Evolutionary conservation across 306 rosid genomes (phyloP).

Genomic region (Lablab purpureus): DNA sequence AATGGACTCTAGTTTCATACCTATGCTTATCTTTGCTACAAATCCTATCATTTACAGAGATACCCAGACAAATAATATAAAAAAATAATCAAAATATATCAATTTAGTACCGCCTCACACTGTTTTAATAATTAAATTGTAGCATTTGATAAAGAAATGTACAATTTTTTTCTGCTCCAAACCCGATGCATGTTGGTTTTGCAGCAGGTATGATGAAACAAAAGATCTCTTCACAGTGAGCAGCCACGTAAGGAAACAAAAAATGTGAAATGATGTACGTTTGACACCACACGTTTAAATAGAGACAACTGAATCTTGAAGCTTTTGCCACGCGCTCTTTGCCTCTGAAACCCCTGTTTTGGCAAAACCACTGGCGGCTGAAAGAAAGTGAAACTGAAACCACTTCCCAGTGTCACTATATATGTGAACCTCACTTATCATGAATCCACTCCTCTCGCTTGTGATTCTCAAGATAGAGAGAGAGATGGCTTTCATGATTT

Average conservation of each 20-base stretch:
- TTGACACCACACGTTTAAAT: conserved; percentile 17
- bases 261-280: conserved; percentile 14
- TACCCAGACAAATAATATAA: neutral
- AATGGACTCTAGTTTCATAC: neutral
- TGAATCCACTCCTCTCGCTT: neutral
- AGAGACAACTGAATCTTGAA: conserved; percentile 14
- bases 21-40: neutral
- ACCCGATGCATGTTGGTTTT: neutral
- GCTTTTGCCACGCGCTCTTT: conserved; percentile 10
- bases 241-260: conserved; percentile 29
- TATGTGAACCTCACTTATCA: conserved; percentile 9
- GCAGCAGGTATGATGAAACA: neutral
- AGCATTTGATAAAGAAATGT: neutral
- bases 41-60: neutral
- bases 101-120: neutral
- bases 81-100: neutral
- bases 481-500: conserved; percentile 54
- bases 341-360: conserved; percentile 11
- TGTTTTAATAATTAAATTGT: neutral
- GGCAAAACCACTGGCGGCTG: neutral
- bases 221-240: neutral
- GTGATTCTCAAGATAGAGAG: neutral
- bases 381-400: conserved; percentile 50
- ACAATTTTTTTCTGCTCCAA: neutral
- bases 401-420: conserved; percentile 35